A percentile compares a stretch with the other conserved stretches of the same genome.
Evolutionary conservation across 495 filamentous ascomycete species (phyloP).

Genomic region (Talaromyces ruber): DNA sequence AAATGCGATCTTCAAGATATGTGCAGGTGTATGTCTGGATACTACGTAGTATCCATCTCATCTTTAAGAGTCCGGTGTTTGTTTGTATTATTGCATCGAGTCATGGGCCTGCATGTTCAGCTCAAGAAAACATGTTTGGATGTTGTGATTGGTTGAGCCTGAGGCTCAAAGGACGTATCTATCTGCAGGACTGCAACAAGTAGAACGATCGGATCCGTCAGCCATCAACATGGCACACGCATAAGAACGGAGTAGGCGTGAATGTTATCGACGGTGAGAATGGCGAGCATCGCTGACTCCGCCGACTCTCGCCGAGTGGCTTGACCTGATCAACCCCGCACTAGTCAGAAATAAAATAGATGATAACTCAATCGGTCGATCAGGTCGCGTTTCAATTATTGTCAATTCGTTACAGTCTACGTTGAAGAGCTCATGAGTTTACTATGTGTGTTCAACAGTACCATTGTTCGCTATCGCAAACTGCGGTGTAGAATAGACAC

Average conservation of each 20-base stretch:
- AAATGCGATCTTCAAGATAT: neutral
- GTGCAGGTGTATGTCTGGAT: neutral
- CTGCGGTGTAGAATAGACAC: neutral
- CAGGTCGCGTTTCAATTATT: too few species aligned
- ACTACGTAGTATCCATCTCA: neutral
- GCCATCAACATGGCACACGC: neutral
- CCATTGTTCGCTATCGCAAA: too few species aligned
- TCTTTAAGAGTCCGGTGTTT: neutral
- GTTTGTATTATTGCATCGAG: neutral
- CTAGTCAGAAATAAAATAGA: neutral
- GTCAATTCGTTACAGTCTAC: too few species aligned
- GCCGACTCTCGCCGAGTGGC: neutral
- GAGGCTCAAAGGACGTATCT: neutral
- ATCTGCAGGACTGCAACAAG: neutral
- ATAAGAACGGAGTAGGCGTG: neutral
- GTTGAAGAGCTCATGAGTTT: too few species aligned
- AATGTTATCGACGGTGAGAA: conserved; percentile 15
- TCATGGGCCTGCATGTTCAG: neutral
- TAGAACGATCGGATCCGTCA: neutral
- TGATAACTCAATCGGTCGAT: too few species aligned
- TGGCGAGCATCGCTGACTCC: conserved; percentile 10
- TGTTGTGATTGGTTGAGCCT: neutral
- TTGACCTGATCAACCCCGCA: conserved; percentile 1
- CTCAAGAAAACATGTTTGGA: neutral
- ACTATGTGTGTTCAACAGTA: too few species aligned